Percentiles rank a stretch among this genome's conserved stretches.
Evolutionary conservation across 2,329 filamentous ascomycete genomes (phyloP).

Genomic region (Fusarium sarcochroum): DNA sequence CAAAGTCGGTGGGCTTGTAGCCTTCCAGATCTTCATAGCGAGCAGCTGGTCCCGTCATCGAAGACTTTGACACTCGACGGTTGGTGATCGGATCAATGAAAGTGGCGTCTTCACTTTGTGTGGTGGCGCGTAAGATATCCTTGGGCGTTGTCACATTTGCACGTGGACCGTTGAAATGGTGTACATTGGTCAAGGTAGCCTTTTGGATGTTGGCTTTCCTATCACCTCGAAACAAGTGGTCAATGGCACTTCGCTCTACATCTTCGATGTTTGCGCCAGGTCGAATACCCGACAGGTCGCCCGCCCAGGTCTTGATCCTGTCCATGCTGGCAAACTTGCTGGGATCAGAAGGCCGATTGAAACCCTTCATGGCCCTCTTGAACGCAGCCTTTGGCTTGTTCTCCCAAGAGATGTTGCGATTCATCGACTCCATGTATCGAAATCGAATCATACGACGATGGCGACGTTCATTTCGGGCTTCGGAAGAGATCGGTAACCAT

Average conservation of each 20-base stretch:
- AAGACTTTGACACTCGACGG: slow-evolving; percentile 58
- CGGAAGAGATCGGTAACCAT: slow-evolving; percentile 61
- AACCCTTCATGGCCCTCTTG: slow-evolving; percentile 58
- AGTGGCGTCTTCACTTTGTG: slow-evolving; percentile 28
- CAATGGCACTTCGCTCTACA: slow-evolving; percentile 60
- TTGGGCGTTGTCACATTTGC: slow-evolving; percentile 40
- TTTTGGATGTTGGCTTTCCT: slow-evolving; percentile 50
- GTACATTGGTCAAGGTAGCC: slow-evolving; percentile 53
- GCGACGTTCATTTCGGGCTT: slow-evolving; percentile 60
- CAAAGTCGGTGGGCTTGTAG: slow-evolving; percentile 53
- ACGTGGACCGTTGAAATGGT: slow-evolving; percentile 49
- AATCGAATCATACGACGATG: slow-evolving; percentile 58
- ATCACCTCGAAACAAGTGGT: slow-evolving; percentile 58
- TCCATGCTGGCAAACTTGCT: slow-evolving; percentile 55
- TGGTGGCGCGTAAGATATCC: slow-evolving; percentile 47
- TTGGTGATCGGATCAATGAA: slow-evolving; percentile 73
- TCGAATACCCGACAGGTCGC: slow-evolving; percentile 56
- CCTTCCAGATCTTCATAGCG: slow-evolving; percentile 53
- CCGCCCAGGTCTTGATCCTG: slow-evolving; percentile 54
- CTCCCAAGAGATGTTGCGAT: slow-evolving; percentile 63
- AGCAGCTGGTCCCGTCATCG: slow-evolving; percentile 37
- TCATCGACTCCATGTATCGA: slow-evolving; percentile 62
- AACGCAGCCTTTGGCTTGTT: slow-evolving; percentile 56
- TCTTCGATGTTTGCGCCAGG: slow-evolving; percentile 61
- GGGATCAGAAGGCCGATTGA: slow-evolving; percentile 55